Evolutionary conservation across 2,329 filamentous ascomycete species (phyloP), one percentile per base, ranked within the genome.

Genomic region (Didymella segeticola): DNA sequence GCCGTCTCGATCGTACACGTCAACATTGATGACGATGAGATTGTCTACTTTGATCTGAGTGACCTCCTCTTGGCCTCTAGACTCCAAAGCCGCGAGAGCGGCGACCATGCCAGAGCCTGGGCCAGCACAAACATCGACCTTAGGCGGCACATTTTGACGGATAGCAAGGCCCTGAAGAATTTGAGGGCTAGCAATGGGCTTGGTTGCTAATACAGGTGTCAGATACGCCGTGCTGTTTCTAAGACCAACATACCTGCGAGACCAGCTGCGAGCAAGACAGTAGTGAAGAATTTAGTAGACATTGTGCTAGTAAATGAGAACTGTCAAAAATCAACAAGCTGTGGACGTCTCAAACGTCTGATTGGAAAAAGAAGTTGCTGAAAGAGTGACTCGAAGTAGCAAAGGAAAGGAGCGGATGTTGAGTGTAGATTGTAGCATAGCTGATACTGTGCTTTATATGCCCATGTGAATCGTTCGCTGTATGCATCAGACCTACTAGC

Each of bases 211-310:
- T 12, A 14, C 2, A 23, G 3, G 1, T 33, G 19, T 53, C 9
- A 45, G 31, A 3, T 3, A 10, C 8, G 4, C 3, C 31, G 20
- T 10, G 36, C 20, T 26, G 27, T 11, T 3, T 10, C 5, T n/a
- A 10, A 15, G 33, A 19, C 17, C 4, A 1, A 45, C 26, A 12
- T 45, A 41, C 51, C 45, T 38, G 51, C 45, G 27, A 54, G 45
- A 33, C 51, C 33, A 19, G 51, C 51, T 48, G 45, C 38, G 33
- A 54, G 51, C 51, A 54, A 29, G n/a, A 48, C 7, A 8, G 29
- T 20, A 12, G 51, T 31, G 8, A 54, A 11, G 14, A 48, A 2
- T n/a, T n/a, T 48, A 19, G 33, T 29, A 43, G 43, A 48, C 50
- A 53, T 53, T 33, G 20, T 43, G 5, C 26, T 25, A 12, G 8